phyloP scores from a whole-genome alignment of 106 monocot species.

The Posidonia australis region DNA sequence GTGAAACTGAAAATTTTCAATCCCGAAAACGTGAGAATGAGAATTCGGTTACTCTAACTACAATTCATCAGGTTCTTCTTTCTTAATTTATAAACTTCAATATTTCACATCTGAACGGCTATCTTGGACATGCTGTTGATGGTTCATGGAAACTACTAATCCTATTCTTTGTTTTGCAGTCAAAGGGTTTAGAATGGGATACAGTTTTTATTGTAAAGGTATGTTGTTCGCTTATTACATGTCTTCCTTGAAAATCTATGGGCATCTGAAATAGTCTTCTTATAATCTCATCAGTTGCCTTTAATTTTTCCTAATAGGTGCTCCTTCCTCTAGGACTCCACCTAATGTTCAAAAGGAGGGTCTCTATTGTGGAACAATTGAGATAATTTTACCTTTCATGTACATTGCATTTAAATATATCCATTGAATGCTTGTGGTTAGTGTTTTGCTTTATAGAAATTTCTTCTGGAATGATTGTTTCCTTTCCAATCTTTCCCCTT shows the following conservation, averaged over 20 bases:
- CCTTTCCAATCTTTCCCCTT: no score
- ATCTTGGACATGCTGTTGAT: background rate
- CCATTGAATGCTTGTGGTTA: no score
- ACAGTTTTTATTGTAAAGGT: slow-evolving; percentile 86
- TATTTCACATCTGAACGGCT: background rate
- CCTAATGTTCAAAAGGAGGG: no score
- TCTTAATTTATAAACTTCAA: background rate
- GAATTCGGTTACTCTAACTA: slow-evolving; percentile 79
- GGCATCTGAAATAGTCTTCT: no score
- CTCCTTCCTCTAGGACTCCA: no score
- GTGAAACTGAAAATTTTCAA: slow-evolving; percentile 78
- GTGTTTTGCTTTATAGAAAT: no score
- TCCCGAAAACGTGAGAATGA: slow-evolving; percentile 51
- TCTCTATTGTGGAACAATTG: no score
- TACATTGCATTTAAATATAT: no score
- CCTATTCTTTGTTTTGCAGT: slow-evolving; percentile 41
- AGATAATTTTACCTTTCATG: no score
- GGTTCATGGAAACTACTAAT: background rate
- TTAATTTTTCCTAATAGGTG: no score
- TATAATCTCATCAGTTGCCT: no score
- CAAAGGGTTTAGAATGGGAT: slow-evolving; percentile 96
- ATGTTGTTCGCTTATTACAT: slow-evolving; percentile 6
- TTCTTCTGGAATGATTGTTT: no score
- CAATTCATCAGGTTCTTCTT: slow-evolving; percentile 81
- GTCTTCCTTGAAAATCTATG: background rate